A percentile compares a stretch with the other conserved stretches of the same genome.
These are phyloP conservation scores for Arxiozyma heterogenica DNA, from an alignment of 1,139 yeast species.

Conservation along the genomic window DNA sequence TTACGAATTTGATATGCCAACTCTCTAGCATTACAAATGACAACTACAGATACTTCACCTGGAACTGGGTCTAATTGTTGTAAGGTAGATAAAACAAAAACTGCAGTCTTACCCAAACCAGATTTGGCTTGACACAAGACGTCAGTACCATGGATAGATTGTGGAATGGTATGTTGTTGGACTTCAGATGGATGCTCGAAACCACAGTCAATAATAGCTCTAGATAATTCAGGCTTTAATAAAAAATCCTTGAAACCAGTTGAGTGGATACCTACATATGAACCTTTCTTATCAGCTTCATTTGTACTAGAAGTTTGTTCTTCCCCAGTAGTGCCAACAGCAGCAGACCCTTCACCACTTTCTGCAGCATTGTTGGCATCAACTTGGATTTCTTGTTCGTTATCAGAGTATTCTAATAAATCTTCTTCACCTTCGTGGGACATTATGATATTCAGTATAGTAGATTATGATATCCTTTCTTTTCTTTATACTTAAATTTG, in stretches of 20 bases:
- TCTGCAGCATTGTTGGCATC: constrained; percentile 49
- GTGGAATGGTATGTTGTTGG: constrained; percentile 98
- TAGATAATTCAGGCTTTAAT: constrained; percentile 88
- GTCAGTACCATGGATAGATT: constrained; percentile 95
- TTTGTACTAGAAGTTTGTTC: constrained; percentile 24
- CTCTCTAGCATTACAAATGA: constrained; percentile 96
- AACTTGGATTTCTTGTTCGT: constrained; percentile 85
- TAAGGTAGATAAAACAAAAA: constrained; percentile 87
- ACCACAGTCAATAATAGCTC: constrained; percentile 99
- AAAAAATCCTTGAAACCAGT: constrained; percentile 97
- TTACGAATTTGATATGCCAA: constrained; percentile 96
- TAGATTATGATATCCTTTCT: background rate
- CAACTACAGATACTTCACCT: constrained; percentile 91
- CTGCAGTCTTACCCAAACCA: constrained; percentile 99
- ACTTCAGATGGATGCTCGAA: constrained; percentile 99
- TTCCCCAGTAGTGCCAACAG: constrained; percentile 23
- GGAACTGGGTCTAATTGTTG: constrained; percentile 97
- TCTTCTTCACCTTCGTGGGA: constrained; percentile 95
- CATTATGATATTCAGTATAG: constrained; percentile 12
- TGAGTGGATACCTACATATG: constrained; percentile 95
- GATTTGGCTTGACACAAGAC: constrained; percentile 98
- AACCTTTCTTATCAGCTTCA: constrained; percentile 83
- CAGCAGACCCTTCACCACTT: constrained; percentile 25
- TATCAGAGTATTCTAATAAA: constrained; percentile 94
- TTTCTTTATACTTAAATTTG: background rate